Evolutionary conservation across 352 stramenopile genomes (phyloP), one percentile per base, ranked within the genome.

Genomic region (Pythium chondricola): DNA sequence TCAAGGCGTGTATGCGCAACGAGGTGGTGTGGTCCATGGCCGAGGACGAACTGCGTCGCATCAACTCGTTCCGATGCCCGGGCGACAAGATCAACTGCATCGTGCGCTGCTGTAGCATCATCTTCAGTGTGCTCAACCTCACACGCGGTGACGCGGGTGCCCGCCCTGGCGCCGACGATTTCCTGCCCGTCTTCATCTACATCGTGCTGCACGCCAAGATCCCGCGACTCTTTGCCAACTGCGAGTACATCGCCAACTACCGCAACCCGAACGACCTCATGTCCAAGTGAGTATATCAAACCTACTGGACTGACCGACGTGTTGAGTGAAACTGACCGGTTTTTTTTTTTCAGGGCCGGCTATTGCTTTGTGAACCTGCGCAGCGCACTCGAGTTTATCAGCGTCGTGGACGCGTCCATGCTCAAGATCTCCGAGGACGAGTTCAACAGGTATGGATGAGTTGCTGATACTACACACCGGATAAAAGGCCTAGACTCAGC

Each of bases 301-400:
- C 29, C 17, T 25, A 31, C 22, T 48, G 22, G 10, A 44, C 40
- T 43, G 11, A 25, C 17, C 21, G 27, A 4, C 43, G 7, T 40
- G 13, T 37, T 3, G 25, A n/a, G n/a, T n/a, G n/a, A n/a, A n/a
- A n/a, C n/a, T n/a, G n/a, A n/a, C n/a, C 21, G 9, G 21, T 57
- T 6, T 16, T n/a, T 25, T 55, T 20, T 24, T 22, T 39, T 5
- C 42, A 93, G 82, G 52, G 75, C 81, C 29, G 88, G 88, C 18
- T 97, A 97, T 48, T 97, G 88, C 47, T 95, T 96, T 56, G 85
- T 95, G 5, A 97, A 97, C 41, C 62, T 97, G 18, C 81, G 86
- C 17, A 95, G 84, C 32, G 88, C 88, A 0, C 72, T 96, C 47
- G 87, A 95, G 50, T 97, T 97, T 56, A 85, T 97, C 35, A 76